These are phyloP conservation scores for Hymenochaete sp. DNA, from an alignment of 1,284 basidiomycete species.

Conservation along the genomic window DNA sequence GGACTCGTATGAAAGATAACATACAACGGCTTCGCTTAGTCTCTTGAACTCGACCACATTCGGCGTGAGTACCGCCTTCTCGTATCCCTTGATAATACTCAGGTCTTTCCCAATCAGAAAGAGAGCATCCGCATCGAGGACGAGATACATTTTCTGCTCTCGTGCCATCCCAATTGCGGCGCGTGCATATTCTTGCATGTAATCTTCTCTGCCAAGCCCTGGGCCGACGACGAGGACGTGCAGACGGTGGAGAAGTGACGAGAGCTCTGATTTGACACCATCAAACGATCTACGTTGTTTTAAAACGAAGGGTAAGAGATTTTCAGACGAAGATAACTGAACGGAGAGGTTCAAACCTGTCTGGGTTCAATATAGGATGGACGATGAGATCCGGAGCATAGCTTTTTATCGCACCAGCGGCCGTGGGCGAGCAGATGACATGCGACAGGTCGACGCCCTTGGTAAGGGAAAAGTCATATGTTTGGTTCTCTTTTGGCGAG, in stretches of 20 bases:
- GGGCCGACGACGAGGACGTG: slow-evolving; percentile 93
- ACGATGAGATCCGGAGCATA: slow-evolving; percentile 96
- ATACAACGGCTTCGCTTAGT: slow-evolving; percentile 64
- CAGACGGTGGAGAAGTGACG: slow-evolving; percentile 71
- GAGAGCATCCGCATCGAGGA: slow-evolving; percentile 89
- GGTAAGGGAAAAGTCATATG: background rate
- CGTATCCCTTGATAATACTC: slow-evolving; percentile 70
- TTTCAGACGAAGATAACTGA: too few species aligned
- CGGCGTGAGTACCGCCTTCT: slow-evolving; percentile 80
- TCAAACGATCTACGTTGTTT: slow-evolving; percentile 32
- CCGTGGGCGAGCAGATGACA: slow-evolving; percentile 91
- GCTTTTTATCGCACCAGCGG: slow-evolving; percentile 87
- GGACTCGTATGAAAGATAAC: slow-evolving; percentile 22
- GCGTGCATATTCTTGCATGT: slow-evolving; percentile 78
- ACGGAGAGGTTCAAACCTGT: too few species aligned
- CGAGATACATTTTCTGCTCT: slow-evolving; percentile 63
- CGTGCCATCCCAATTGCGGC: slow-evolving; percentile 43
- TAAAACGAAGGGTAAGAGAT: too few species aligned
- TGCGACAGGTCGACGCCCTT: slow-evolving; percentile 92
- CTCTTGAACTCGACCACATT: slow-evolving; percentile 93
- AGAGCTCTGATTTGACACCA: slow-evolving; percentile 49
- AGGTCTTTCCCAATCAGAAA: slow-evolving; percentile 73
- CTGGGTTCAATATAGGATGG: slow-evolving; percentile 76
- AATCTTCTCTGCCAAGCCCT: slow-evolving; percentile 80
- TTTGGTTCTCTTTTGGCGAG: too few species aligned